phyloP scores from a whole-genome alignment of 345 rosid genomes.

The Clarkia xantiana region DNA sequence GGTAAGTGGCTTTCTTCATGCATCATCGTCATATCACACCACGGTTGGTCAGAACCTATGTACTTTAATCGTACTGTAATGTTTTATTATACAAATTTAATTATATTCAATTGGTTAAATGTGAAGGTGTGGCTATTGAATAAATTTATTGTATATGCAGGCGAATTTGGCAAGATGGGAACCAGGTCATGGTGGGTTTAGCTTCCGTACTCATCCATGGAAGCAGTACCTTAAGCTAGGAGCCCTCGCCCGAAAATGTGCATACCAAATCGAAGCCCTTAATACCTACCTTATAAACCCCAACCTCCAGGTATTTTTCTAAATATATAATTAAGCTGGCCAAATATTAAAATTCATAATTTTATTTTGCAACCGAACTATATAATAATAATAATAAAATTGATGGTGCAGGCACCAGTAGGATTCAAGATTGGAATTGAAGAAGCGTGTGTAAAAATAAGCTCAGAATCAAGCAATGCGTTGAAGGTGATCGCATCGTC shows the following conservation, averaged over 20 bases:
- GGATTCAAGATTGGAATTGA: slow-evolving; percentile 27
- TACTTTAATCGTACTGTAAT: neutral
- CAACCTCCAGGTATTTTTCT: slow-evolving; percentile 26
- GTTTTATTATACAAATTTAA: neutral
- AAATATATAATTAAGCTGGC: neutral
- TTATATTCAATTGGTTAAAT: neutral
- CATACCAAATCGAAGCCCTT: slow-evolving; percentile 55
- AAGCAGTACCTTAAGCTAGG: slow-evolving; percentile 52
- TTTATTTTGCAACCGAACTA: neutral
- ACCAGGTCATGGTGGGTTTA: slow-evolving; percentile 62
- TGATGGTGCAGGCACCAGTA: slow-evolving; percentile 29
- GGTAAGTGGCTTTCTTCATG: too few species aligned
- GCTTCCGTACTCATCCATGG: slow-evolving; percentile 67
- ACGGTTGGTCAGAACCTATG: neutral
- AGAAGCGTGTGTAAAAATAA: slow-evolving; percentile 29
- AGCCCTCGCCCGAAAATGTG: slow-evolving; percentile 56
- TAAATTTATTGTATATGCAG: slow-evolving; percentile 14
- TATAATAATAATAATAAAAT: too few species aligned
- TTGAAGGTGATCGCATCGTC: slow-evolving; percentile 40
- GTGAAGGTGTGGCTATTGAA: neutral
- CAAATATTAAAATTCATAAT: neutral
- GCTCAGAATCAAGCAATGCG: slow-evolving; percentile 41
- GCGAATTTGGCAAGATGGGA: slow-evolving; percentile 88
- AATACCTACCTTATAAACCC: slow-evolving; percentile 29
- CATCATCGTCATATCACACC: slow-evolving; percentile 1